Base-by-base conservation (phyloP, 805 yeast genomes). In the Sporopachydermia quercuum region DNA sequence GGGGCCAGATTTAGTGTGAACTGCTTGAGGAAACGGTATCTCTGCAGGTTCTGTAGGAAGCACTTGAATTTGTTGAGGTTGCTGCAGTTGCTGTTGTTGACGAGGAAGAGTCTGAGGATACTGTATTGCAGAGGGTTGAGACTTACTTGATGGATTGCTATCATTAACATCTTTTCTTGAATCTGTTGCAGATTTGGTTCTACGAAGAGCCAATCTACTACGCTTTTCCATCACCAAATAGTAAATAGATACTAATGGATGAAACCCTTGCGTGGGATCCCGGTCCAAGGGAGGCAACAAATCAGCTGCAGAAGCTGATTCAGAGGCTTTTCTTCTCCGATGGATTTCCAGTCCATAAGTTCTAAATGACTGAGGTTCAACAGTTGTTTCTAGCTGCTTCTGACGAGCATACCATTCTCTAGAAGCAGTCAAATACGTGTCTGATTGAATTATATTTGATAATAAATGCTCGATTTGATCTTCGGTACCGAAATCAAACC, bases 161-260 rank as follows among this genome's bases (percentile, higher is more conserved):
- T 8, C 15, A 15, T 8, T 34, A 34, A 34, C 8, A 8, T n/a
- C 6, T 34, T 15, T 34, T 34, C 36, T 34, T n/a, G 11, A n/a
- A 34, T 8, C 8, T n/a, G 38, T 8, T 19, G 38, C 18, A 14
- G 38, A 16, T 19, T 8, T 6, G 34, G 38, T 16, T 8, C 36
- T n/a, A 23, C 30, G 30, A 8, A 8, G 30, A 23, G 30, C 30
- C 8, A 23, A n/a, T n/a, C 30, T 8, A 23, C 13, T n/a, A n/a
- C 69, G 54, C 79, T 84, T 82, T 60, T 91, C 98, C 40, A 74
- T 78, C 14, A 86, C 94, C 46, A 91, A 66, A 52, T 74, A 79
- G 55, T 91, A 91, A 33, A 89, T 78, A 4, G 95, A 84, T 8
- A 89, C 61, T 46, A 87, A 65, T 0, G 98, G 97, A 58, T 87